A percentile compares a stretch with the other conserved stretches of the same genome.
Evolutionary conservation across 1,284 basidiomycete species (phyloP).

Genomic region (Rhodotorula sp.): DNA sequence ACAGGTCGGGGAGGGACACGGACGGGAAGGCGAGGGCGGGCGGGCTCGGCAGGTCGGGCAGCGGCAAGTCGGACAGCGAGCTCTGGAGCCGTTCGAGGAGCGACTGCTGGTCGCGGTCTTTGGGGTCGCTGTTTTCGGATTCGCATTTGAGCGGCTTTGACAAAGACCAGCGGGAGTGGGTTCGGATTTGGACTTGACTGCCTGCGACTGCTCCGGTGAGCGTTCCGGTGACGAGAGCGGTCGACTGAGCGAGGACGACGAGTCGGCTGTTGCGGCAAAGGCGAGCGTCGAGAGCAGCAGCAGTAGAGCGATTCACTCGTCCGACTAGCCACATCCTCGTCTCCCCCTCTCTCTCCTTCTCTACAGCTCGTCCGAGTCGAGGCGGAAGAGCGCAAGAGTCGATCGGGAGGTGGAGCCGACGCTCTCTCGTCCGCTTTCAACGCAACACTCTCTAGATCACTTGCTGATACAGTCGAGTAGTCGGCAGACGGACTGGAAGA

Average conservation of each 20-base stretch:
- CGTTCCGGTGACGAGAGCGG: conserved; percentile 42
- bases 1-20: conserved; percentile 44
- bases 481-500: too few relatives aligned
- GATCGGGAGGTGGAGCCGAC: too few relatives aligned
- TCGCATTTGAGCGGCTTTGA: too few relatives aligned
- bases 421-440: too few relatives aligned
- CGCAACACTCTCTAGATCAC: too few relatives aligned
- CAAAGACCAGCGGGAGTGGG: conserved; percentile 23
- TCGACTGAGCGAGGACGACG: conserved; percentile 31
- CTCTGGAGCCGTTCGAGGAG: not conserved
- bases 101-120: not conserved
- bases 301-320: not conserved
- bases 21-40: conserved; percentile 33
- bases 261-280: not conserved
- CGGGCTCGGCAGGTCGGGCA: not conserved
- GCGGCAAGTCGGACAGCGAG: not conserved
- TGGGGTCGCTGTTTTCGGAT: too few relatives aligned
- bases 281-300: conserved; percentile 1
- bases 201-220: not conserved
- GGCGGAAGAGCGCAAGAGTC: too few relatives aligned
- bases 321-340: not conserved
- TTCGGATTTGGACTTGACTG: too few relatives aligned
- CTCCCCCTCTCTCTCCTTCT: too few relatives aligned
- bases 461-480: too few relatives aligned
- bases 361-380: too few relatives aligned